These are phyloP conservation scores for Apiospora hydei DNA, from an alignment of 2,329 filamentous ascomycete genomes.

Conservation along the genomic window DNA sequence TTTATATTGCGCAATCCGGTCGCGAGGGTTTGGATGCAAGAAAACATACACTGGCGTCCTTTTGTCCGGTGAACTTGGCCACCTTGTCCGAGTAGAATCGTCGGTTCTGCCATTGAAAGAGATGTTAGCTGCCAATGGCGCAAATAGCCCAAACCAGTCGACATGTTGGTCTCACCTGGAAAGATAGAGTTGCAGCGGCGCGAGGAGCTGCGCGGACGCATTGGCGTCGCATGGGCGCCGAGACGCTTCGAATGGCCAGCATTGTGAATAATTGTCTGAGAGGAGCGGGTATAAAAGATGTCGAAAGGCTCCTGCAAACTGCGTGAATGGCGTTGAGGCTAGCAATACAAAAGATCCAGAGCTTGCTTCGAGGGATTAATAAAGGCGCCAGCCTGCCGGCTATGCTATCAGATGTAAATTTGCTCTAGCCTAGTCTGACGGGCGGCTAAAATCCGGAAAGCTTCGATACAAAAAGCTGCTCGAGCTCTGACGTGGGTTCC, in stretches of 20 bases:
- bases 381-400: slow-evolving; percentile 18
- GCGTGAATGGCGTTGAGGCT: slow-evolving; percentile 18
- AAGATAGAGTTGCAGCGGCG: slow-evolving; percentile 54
- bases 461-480: not conserved
- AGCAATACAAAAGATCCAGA: slow-evolving; percentile 16
- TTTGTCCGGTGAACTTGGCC: slow-evolving; percentile 91
- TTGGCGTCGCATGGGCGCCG: slow-evolving; percentile 78
- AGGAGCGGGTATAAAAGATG: slow-evolving; percentile 30
- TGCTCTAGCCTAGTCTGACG: slow-evolving; percentile 1
- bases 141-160: slow-evolving; percentile 23
- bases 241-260: slow-evolving; percentile 82
- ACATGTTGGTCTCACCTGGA: slow-evolving; percentile 61
- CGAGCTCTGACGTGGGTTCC: not conserved
- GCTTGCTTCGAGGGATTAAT: slow-evolving; percentile 9
- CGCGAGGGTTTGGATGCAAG: slow-evolving; percentile 27
- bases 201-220: slow-evolving; percentile 75
- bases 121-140: slow-evolving; percentile 37
- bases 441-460: slow-evolving; percentile 14
- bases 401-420: slow-evolving; percentile 21
- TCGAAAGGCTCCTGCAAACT: slow-evolving; percentile 25
- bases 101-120: slow-evolving; percentile 49
- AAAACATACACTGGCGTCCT: slow-evolving; percentile 81
- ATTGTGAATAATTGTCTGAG: slow-evolving; percentile 62
- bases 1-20: slow-evolving; percentile 40
- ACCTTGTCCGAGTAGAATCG: slow-evolving; percentile 73